These are phyloP conservation scores for Hortaea werneckii DNA, from an alignment of 2,329 filamentous ascomycete species.

Conservation along the genomic window DNA sequence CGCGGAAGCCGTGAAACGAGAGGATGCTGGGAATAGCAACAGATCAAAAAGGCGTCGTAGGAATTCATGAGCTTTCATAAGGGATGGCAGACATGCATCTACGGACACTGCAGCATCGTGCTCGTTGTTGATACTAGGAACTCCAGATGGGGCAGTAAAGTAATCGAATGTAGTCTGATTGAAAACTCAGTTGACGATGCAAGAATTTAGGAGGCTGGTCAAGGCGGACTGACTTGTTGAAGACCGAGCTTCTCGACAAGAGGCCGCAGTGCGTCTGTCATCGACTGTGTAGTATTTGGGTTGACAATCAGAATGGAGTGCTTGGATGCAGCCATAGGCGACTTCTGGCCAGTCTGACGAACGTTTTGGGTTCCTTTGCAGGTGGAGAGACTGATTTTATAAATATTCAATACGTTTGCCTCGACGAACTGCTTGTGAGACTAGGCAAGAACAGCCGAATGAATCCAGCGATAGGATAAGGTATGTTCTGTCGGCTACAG, in stretches of 20 bases:
- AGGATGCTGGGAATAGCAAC: constrained; percentile 79
- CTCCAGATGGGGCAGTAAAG: constrained; percentile 58
- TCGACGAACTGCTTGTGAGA: no score
- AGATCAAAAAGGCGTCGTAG: constrained; percentile 72
- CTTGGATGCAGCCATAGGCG: background rate
- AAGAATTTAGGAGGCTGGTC: constrained; percentile 14
- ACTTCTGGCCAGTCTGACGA: background rate
- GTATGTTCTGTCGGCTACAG: no score
- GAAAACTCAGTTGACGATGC: background rate
- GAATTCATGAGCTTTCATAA: constrained; percentile 36
- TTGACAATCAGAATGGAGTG: constrained; percentile 60
- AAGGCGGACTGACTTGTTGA: constrained; percentile 27
- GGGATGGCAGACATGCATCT: constrained; percentile 48
- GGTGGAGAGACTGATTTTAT: no score
- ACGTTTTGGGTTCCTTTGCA: no score
- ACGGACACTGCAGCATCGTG: constrained; percentile 56
- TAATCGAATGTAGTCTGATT: constrained; percentile 41
- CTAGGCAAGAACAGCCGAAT: no score
- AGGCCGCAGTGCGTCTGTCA: constrained; percentile 58
- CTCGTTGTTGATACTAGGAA: constrained; percentile 69
- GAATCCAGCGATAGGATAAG: no score
- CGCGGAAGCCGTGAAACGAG: constrained; percentile 46
- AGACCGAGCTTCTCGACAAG: constrained; percentile 36
- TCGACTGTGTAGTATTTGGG: constrained; percentile 63
- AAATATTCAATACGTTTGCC: no score